phyloP scores from a whole-genome alignment of 352 stramenopile genomes.

The Phytopythium chamaehyphon region DNA sequence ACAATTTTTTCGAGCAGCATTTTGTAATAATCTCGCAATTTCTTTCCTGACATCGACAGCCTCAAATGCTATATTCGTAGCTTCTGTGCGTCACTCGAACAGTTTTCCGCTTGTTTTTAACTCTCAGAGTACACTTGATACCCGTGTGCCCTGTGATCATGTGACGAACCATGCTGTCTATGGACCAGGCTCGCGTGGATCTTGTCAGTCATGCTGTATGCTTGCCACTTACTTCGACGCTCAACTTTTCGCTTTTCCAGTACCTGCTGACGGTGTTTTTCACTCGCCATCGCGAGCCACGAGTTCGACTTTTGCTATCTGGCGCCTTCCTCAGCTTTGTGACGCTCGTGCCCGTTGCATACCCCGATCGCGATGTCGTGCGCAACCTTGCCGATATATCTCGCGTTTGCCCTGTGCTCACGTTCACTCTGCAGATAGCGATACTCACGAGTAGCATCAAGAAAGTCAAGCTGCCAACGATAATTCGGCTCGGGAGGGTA shows the following conservation, averaged over 20 bases:
- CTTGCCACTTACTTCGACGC: conserved; percentile 1
- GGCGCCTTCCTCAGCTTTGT: conserved; percentile 14
- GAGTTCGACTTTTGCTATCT: conserved; percentile 5
- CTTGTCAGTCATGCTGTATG: conserved; percentile 2
- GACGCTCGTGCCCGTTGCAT: conserved; percentile 11
- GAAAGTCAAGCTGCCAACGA: conserved; percentile 3
- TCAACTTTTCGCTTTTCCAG: conserved; percentile 9
- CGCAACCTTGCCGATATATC: conserved; percentile 20
- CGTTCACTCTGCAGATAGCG: conserved; percentile 24
- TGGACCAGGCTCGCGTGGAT: not conserved
- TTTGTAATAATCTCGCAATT: no score
- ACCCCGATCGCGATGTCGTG: conserved; percentile 5
- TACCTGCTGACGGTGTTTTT: conserved; percentile 9
- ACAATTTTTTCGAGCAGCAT: no score
- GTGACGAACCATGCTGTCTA: no score
- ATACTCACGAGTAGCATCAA: conserved; percentile 16
- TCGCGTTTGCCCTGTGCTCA: conserved; percentile 15
- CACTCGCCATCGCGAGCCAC: conserved; percentile 7
- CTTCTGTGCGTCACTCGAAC: no score
- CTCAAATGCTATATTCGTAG: no score
- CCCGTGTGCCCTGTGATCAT: no score
- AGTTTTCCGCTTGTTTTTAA: no score
- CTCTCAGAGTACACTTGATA: no score
- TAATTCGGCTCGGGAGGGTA: conserved; percentile 7
- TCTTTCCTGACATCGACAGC: no score